These are phyloP conservation scores for Schizophyllum commune DNA, from an alignment of 1,284 basidiomycete genomes.

Conservation along the genomic window DNA sequence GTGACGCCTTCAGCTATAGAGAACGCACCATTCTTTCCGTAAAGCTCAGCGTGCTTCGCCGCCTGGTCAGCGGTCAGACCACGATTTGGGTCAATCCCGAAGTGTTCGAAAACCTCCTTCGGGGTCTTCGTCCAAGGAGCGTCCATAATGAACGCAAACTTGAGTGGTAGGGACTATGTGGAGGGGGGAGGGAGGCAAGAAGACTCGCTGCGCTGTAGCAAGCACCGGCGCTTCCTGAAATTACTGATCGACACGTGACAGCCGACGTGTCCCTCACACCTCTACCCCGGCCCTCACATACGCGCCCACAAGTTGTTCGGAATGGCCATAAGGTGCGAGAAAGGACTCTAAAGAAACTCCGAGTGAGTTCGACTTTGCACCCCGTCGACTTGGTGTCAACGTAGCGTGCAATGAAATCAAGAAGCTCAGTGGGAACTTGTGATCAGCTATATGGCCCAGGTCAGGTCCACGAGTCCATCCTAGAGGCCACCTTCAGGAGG, in stretches of 20 bases:
- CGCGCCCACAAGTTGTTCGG: background rate
- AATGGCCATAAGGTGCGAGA: background rate
- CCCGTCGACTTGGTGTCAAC: no score
- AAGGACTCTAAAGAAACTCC: no score
- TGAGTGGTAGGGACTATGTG: background rate
- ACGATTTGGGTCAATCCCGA: slow-evolving; percentile 43
- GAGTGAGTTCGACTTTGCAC: no score
- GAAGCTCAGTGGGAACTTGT: no score
- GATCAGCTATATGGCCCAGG: no score
- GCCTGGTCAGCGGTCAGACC: slow-evolving; percentile 60
- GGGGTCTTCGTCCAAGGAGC: slow-evolving; percentile 64
- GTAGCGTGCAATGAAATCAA: no score
- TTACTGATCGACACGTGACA: background rate
- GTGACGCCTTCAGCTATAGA: background rate
- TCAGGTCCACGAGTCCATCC: no score
- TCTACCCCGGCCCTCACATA: background rate
- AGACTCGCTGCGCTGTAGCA: background rate
- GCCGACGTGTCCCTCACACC: background rate
- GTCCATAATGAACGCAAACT: slow-evolving; percentile 38
- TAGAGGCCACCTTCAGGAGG: no score
- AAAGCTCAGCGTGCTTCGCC: slow-evolving; percentile 64
- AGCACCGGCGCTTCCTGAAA: background rate
- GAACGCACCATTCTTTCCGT: slow-evolving; percentile 77
- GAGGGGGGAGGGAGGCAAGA: background rate
- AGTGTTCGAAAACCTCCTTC: slow-evolving; percentile 58